Conservation (phyloP, 2,329 filamentous ascomycete species). For the Pestalotiopsis sp. region DNA sequence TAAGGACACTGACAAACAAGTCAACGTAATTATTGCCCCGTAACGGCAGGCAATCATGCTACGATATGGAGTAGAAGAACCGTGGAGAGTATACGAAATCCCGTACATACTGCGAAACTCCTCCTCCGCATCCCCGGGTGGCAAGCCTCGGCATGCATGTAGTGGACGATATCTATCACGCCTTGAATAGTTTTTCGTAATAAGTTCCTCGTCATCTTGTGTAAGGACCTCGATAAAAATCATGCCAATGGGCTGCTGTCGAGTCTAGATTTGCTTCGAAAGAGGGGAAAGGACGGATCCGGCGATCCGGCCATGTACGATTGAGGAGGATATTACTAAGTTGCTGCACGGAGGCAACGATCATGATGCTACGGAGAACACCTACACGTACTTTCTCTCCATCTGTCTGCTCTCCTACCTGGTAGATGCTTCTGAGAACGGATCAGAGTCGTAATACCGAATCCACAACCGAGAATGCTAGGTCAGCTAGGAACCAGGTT, state of each 20-base stretch:
- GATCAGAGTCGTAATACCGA: background rate
- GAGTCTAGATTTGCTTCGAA: conserved; percentile 4
- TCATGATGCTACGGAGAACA: background rate
- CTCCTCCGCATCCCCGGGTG: background rate
- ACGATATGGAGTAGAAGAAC: background rate
- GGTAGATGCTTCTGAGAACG: background rate
- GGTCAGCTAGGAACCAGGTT: background rate
- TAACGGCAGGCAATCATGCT: background rate
- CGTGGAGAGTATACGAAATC: background rate
- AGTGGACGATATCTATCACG: background rate
- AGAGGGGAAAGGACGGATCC: conserved; percentile 5
- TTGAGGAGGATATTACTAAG: background rate
- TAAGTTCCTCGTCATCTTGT: background rate
- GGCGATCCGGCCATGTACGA: conserved; percentile 4
- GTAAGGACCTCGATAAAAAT: background rate
- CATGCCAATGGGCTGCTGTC: background rate
- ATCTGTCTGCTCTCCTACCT: background rate
- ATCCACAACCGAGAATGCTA: background rate
- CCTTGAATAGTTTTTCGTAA: background rate
- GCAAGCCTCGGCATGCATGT: background rate
- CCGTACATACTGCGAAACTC: background rate
- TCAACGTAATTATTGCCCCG: background rate
- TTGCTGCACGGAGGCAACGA: background rate
- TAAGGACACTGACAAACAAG: background rate
- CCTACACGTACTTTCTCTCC: background rate